A percentile compares a stretch with the other conserved stretches of the same genome.
Conservation (phyloP, 1,284 basidiomycete genomes). For the Melampsora larici-populina region DNA sequence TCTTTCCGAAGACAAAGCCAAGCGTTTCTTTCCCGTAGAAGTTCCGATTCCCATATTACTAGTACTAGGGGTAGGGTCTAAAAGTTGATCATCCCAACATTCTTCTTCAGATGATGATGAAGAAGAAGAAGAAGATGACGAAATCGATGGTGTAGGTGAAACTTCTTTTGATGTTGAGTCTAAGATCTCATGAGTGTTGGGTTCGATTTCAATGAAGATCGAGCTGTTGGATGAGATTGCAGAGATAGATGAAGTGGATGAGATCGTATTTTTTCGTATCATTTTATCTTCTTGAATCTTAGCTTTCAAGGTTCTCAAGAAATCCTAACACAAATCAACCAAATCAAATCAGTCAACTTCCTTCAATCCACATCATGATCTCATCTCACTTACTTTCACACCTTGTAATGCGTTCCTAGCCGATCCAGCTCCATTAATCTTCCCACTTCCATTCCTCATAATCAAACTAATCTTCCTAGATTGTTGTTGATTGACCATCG, state of each 20-base stretch:
- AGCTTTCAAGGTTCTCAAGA: conserved; percentile 32
- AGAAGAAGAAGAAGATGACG: not conserved
- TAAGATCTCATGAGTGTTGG: not conserved
- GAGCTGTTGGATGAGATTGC: not conserved
- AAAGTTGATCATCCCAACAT: conserved; percentile 33
- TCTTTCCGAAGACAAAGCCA: conserved; percentile 25
- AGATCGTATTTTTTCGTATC: not conserved
- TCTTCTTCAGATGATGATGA: conserved; percentile 14
- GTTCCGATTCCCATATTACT: not conserved
- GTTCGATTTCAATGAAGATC: too few relatives aligned
- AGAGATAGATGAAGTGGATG: not conserved
- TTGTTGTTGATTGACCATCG: too few relatives aligned
- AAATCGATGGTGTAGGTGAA: not conserved
- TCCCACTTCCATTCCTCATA: too few relatives aligned
- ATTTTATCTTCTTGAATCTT: conserved; percentile 29
- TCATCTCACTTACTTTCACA: not conserved
- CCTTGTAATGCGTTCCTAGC: not conserved
- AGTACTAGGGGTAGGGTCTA: conserved; percentile 10
- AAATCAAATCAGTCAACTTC: not conserved
- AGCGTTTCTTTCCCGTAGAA: not conserved
- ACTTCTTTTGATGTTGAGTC: not conserved
- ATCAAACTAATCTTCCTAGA: too few relatives aligned
- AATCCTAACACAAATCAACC: conserved; percentile 14
- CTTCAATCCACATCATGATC: not conserved
- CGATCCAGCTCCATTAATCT: too few relatives aligned